Percentiles rank a stretch among this genome's conserved stretches.
Conservation (phyloP, 2,329 filamentous ascomycete species). For the Fragosphaeria purpurea region DNA sequence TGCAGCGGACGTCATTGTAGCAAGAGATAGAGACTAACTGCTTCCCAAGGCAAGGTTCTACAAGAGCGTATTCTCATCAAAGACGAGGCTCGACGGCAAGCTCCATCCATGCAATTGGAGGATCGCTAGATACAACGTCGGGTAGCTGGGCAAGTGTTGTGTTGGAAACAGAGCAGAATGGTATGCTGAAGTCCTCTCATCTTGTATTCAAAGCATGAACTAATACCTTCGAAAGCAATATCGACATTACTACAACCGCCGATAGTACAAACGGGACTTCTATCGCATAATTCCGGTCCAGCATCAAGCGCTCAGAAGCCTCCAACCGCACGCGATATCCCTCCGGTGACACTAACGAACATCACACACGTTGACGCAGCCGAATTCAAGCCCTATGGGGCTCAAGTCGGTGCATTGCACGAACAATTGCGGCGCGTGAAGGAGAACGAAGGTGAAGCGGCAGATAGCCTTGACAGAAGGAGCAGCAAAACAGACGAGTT, state of each 20-base stretch:
- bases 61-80: constrained; percentile 18
- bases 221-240: constrained; percentile 49
- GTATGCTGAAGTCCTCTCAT: constrained; percentile 25
- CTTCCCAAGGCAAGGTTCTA: no score
- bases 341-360: constrained; percentile 82
- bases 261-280: constrained; percentile 75
- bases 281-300: constrained; percentile 65
- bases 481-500: constrained; percentile 34
- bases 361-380: constrained; percentile 70
- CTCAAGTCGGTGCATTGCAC: constrained; percentile 76
- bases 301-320: constrained; percentile 62
- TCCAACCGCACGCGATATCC: constrained; percentile 83
- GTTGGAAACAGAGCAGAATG: constrained; percentile 70
- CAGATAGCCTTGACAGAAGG: constrained; percentile 19
- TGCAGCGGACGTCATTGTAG: no score
- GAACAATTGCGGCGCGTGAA: constrained; percentile 79
- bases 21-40: no score
- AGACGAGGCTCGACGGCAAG: constrained; percentile 76
- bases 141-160: constrained; percentile 45
- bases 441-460: constrained; percentile 52
- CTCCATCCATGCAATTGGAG: constrained; percentile 78
- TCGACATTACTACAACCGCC: constrained; percentile 83
- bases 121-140: constrained; percentile 63
- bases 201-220: neutral
- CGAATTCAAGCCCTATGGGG: constrained; percentile 74